Base-by-base conservation (phyloP, 78 protist species). In the Creolimax fragrantissima region DNA sequence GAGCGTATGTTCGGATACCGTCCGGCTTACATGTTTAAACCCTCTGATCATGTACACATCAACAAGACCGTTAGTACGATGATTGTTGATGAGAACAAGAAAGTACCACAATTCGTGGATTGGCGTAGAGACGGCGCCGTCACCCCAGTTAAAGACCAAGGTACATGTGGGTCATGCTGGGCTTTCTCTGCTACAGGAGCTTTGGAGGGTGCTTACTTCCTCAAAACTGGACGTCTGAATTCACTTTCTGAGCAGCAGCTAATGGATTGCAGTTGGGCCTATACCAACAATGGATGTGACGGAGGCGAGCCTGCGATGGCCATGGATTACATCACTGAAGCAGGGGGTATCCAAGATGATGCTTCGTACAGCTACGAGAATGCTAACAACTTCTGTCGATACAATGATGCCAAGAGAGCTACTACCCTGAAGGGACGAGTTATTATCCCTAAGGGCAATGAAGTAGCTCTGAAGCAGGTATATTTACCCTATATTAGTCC, bases 101-200 rank as follows among this genome's bases (percentile, higher is more conserved):
- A 11, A 36, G 90, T 42, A 11, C 45, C 90, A 5, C 44, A 35
- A 11, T 32, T 43, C 2, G 90, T 94, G 37, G 94, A 95, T 41
- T 95, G 97, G 97, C 74, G 92, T 81, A 4, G 2, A n/a, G 24
- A 84, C 41, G 94, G 93, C 84, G 96, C 96, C 7, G 96, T 95
- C 35, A 91, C 95, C 17, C 92, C 3, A 3, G 90, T 95, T 37
- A 95, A 95, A 86, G 74, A 95, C 89, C 97, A 95, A 85, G 94
- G 92, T 32, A 45, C 84, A 42, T 95, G 97, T 44, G 96, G 96
- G 41, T 86, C 95, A 35, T 95, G 97, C 90, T 95, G 96, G 96
- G 89, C 97, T 5, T 95, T 95, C 93, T 43, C 94, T 2, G 35
- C 96, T 83, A 84, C 94, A 41, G 96, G 94, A 74, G 42, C 95